Percentiles rank a stretch among this genome's conserved stretches.
phyloP scores from a whole-genome alignment of 768 basidiomycete genomes.

The Fomitopsis serialis region DNA sequence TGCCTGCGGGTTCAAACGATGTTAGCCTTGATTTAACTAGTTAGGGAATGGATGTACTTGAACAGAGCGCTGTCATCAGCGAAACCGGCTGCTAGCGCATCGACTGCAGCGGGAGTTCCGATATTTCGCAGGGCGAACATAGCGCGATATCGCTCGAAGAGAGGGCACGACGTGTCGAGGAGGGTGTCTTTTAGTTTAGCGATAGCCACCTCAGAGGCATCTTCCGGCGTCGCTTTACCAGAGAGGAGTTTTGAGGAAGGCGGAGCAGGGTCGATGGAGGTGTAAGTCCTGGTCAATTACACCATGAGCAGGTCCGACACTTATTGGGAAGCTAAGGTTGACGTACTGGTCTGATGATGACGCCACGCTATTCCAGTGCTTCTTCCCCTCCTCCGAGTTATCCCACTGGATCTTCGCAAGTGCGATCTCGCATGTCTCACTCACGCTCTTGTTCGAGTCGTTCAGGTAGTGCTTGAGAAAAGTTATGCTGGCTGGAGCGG shows the following conservation, averaged over 20 bases:
- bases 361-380: slow-evolving; percentile 24
- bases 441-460: slow-evolving; percentile 69
- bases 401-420: slow-evolving; percentile 95
- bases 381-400: slow-evolving; percentile 64
- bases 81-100: slow-evolving; percentile 90
- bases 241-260: slow-evolving; percentile 60
- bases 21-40: not conserved
- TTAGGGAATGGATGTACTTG: slow-evolving; percentile 48
- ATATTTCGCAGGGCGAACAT: slow-evolving; percentile 98
- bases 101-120: slow-evolving; percentile 78
- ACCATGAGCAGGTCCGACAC: no score
- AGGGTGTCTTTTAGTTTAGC: slow-evolving; percentile 53
- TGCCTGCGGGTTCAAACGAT: slow-evolving; percentile 53
- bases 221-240: slow-evolving; percentile 47
- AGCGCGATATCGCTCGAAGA: slow-evolving; percentile 93
- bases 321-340: no score
- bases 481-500: slow-evolving; percentile 55
- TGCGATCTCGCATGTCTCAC: slow-evolving; percentile 97
- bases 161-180: slow-evolving; percentile 57
- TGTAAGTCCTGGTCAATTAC: slow-evolving; percentile 53
- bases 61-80: slow-evolving; percentile 85
- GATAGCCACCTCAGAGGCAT: slow-evolving; percentile 44
- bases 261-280: slow-evolving; percentile 88
- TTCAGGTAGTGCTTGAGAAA: slow-evolving; percentile 65
- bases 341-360: slow-evolving; percentile 11